Evolutionary conservation across 1,284 basidiomycete species (phyloP), one percentile per base, ranked within the genome.

Genomic region (Tausonia pullulans): DNA sequence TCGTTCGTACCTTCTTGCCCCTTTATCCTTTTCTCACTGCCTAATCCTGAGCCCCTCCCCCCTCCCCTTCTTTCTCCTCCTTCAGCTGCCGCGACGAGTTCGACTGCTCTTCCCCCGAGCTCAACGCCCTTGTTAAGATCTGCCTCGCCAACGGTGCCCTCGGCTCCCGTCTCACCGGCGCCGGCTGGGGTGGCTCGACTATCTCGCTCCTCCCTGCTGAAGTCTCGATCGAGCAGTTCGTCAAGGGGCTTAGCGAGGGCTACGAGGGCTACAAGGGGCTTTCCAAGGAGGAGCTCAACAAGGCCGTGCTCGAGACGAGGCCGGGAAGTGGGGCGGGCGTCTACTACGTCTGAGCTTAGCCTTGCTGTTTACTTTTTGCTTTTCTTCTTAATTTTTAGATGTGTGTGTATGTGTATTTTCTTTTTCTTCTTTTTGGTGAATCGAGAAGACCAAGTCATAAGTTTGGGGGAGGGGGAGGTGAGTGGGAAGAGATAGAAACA

Each of bases 111-210:
- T 88, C 87, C 71, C 81, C 83, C 1, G 87, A 90, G 74, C 78
- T 93, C 14, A 84, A 94, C 72, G 75, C 82, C 70, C 79, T 94
- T 13, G 70, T 71, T 81, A 81, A 10, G 71, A 70, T 72, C 73
- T 93, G 69, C 81, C 82, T 70, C 62, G 77, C 81, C 16, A 81
- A 84, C 3, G 90, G 90, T 9, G 88, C 89, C 7, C 82, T 85
- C 66, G 90, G 90, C 1, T 86, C 84, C 69, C 81, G 88, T 11
- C 10, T 60, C 10, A 56, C 13, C 57, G 72, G 64, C 69, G 90
- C 90, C 0, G 90, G 90, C 2, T 95, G 90, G 90, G 91, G 91
- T 60, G 91, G 91, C 10, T 91, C 88, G 69, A 87, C 87, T 0
- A 87, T 94, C 39, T 89, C 87, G 14, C 81, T 94, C 16, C 86